These are phyloP conservation scores for Oryza meridionalis DNA, from an alignment of 176 grass and related monocot species.

Conservation along the genomic window DNA sequence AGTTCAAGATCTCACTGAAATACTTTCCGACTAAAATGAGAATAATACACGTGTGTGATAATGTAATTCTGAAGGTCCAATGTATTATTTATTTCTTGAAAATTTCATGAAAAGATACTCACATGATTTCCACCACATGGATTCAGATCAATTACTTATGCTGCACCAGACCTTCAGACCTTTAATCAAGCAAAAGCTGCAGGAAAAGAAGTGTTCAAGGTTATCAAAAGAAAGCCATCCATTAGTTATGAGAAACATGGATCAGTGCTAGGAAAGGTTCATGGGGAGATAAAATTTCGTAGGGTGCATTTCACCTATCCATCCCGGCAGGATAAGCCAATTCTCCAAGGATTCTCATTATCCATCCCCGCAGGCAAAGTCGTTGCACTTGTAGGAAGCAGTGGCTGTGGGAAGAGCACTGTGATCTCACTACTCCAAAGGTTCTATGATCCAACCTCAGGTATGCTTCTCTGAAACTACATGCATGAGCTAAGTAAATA, in stretches of 20 bases:
- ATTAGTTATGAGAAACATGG: conserved; percentile 50
- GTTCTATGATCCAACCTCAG: conserved; percentile 57
- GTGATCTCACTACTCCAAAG: conserved; percentile 53
- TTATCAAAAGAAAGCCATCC: conserved; percentile 42
- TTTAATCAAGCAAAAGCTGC: conserved; percentile 61
- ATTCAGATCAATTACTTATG: conserved; percentile 67
- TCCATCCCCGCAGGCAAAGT: conserved; percentile 48
- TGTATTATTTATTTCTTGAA: background rate
- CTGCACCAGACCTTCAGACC: conserved; percentile 61
- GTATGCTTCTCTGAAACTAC: conserved; percentile 38
- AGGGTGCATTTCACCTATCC: conserved; percentile 54
- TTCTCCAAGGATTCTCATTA: conserved; percentile 56
- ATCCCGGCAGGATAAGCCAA: conserved; percentile 45
- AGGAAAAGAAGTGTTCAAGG: conserved; percentile 52
- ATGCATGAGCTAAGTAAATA: background rate
- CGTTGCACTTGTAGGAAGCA: conserved; percentile 49
- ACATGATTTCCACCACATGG: conserved; percentile 14
- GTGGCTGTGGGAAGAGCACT: conserved; percentile 64
- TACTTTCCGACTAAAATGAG: background rate
- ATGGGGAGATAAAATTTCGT: conserved; percentile 44
- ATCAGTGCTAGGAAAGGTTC: conserved; percentile 33
- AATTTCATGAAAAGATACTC: background rate
- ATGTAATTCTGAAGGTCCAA: background rate
- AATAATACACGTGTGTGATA: background rate
- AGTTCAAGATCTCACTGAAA: background rate